Base-by-base conservation (phyloP, 139 green algal genomes). In the Chlorella sp. region DNA sequence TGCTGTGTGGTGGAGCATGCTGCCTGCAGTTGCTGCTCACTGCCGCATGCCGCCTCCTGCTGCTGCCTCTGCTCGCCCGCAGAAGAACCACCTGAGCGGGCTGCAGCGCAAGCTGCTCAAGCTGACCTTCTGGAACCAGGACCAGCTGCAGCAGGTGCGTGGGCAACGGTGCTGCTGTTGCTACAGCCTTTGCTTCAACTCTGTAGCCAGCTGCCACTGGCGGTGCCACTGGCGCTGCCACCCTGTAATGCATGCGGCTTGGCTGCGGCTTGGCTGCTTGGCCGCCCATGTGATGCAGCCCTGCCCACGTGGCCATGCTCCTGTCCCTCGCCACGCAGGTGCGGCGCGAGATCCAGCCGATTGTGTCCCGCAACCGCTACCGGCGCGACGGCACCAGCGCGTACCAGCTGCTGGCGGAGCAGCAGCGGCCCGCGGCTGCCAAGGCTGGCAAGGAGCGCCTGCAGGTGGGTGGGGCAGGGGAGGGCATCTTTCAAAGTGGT, bases 71-170 rank as follows among this genome's bases (percentile, higher is more conserved):
- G 20, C 56, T 34, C 5, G 13, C 32, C 60, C 82, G 87, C 93
- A 98, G 92, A 98, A 98, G 68, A 99, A 99, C 88, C 97, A 99
- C 92, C 91, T 99, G 69, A 95, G 92, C 1, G 97, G 97, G 3
- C 86, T 98, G 13, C 85, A 96, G 87, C 93, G 94, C 28, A 88
- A 88, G 69, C 91, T 98, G 83, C 91, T 99, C 17, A 97, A 97
- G 87, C 57, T 99, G 4, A 91, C 44, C 68, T 98, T 98, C 87
- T 93, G 85, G 74, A 98, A 94, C 34, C 88, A 94, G 32, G 92
- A 98, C 67, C 89, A 96, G 79, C 91, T 99, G 55, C 38, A 63
- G 76, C 76, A 82, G 76, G 76, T 30, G 57, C 1, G 60, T 7
- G 1, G n/a, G 64, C 11, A 6, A n/a, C n/a, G n/a, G n/a, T n/a